These are phyloP conservation scores for Xylaria hypoxylon DNA, from an alignment of 2,329 filamentous ascomycete species.

Conservation along the genomic window DNA sequence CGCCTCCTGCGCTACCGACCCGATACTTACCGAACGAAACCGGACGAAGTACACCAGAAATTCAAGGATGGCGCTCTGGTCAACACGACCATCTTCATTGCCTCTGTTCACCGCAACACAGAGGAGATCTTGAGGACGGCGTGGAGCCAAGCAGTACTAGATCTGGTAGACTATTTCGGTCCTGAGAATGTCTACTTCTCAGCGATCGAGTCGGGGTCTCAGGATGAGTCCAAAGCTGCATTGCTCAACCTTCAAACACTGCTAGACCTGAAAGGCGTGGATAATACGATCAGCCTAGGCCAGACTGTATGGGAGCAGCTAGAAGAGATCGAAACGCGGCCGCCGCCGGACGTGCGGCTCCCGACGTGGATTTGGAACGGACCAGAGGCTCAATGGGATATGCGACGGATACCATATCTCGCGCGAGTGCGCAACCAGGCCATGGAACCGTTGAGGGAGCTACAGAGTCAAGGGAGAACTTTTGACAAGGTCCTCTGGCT, in stretches of 20 bases:
- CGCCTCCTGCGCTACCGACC: slow-evolving; percentile 50
- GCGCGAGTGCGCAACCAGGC: slow-evolving; percentile 72
- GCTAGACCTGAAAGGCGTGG: slow-evolving; percentile 63
- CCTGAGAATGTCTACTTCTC: slow-evolving; percentile 72
- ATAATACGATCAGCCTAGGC: slow-evolving; percentile 68
- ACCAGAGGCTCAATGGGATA: slow-evolving; percentile 62
- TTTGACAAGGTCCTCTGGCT: slow-evolving; percentile 71
- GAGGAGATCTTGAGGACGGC: slow-evolving; percentile 67
- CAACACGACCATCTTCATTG: slow-evolving; percentile 68
- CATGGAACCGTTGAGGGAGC: slow-evolving; percentile 66
- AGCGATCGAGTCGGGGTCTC: slow-evolving; percentile 75
- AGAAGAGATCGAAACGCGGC: slow-evolving; percentile 62
- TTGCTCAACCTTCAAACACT: slow-evolving; percentile 66
- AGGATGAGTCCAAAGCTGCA: slow-evolving; percentile 73
- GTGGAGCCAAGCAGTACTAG: slow-evolving; percentile 70
- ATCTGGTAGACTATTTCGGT: slow-evolving; percentile 67
- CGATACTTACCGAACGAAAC: slow-evolving; percentile 47
- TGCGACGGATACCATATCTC: slow-evolving; percentile 76
- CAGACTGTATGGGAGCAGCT: slow-evolving; percentile 64
- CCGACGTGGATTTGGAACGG: slow-evolving; percentile 72
- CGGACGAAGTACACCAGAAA: slow-evolving; percentile 39
- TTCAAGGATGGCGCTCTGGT: slow-evolving; percentile 35
- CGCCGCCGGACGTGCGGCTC: slow-evolving; percentile 52
- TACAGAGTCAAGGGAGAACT: slow-evolving; percentile 59
- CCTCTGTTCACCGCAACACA: slow-evolving; percentile 75